These are phyloP conservation scores for Emmonsiellopsis sp. DNA, from an alignment of 2,329 filamentous ascomycete genomes.

Conservation along the genomic window DNA sequence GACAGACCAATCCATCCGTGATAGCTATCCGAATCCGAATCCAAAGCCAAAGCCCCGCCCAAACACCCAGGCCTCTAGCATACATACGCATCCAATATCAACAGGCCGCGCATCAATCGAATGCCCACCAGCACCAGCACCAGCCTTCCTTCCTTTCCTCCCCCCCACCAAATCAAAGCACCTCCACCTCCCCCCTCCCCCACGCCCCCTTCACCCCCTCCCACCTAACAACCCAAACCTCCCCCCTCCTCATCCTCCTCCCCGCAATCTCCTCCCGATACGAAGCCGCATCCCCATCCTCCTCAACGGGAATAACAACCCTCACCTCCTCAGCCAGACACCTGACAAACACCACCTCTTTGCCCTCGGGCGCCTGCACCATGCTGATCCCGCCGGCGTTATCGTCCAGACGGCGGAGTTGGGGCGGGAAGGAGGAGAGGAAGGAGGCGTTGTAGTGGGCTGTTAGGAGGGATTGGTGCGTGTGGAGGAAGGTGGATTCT, in stretches of 20 bases:
- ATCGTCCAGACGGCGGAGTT: conserved; percentile 80
- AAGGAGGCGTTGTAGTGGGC: conserved; percentile 81
- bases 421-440: conserved; percentile 66
- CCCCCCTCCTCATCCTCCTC: conserved; percentile 42
- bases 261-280: conserved; percentile 17
- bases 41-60: too few species aligned
- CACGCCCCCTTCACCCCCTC: conserved; percentile 57
- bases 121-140: too few species aligned
- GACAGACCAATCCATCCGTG: too few species aligned
- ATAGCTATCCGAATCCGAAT: too few species aligned
- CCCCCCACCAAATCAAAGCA: conserved; percentile 22
- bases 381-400: conserved; percentile 82
- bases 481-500: conserved; percentile 72
- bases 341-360: conserved; percentile 75
- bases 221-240: conserved; percentile 62
- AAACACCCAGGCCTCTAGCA: too few species aligned
- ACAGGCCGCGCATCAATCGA: too few species aligned
- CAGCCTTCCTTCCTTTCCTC: too few species aligned
- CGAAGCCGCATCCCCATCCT: conserved; percentile 18
- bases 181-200: conserved; percentile 33
- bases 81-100: too few species aligned
- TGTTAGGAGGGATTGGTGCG: conserved; percentile 76
- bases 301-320: conserved; percentile 25
- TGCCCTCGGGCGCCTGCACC: conserved; percentile 78
- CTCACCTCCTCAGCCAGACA: conserved; percentile 40